A percentile compares a stretch with the other conserved stretches of the same genome.
phyloP scores from a whole-genome alignment of 495 filamentous ascomycete species.

The Hyaloscypha variabilis region DNA sequence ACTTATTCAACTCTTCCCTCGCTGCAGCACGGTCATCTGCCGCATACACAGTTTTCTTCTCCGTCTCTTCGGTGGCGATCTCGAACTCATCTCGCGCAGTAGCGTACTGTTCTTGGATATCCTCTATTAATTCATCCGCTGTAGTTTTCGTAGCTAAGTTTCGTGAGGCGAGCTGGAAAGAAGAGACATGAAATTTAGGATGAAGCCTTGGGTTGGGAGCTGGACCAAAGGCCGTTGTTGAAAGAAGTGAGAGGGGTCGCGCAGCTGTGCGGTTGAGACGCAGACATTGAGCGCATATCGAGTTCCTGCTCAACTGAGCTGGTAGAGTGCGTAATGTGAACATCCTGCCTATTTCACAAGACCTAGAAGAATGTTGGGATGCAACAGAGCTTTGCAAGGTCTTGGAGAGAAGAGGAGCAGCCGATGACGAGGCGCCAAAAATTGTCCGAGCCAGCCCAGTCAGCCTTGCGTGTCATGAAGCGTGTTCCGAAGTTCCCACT shows the following conservation, averaged over 20 bases:
- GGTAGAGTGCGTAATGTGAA: slow-evolving; percentile 16
- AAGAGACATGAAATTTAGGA: not conserved
- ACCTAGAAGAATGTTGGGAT: not conserved
- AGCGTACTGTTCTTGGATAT: slow-evolving; percentile 48
- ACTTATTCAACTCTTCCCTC: slow-evolving; percentile 48
- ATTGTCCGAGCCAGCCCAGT: not conserved
- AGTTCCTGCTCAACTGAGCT: slow-evolving; percentile 11
- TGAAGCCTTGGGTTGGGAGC: not conserved
- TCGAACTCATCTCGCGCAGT: slow-evolving; percentile 58
- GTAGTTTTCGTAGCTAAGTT: slow-evolving; percentile 26
- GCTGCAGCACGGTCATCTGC: slow-evolving; percentile 55
- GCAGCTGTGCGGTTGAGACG: slow-evolving; percentile 7
- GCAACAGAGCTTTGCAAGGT: not conserved
- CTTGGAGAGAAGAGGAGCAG: not conserved
- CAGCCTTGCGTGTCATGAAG: not conserved
- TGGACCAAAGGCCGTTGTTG: not conserved
- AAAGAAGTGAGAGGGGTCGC: not conserved
- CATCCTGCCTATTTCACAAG: slow-evolving; percentile 7
- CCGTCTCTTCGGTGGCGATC: slow-evolving; percentile 58
- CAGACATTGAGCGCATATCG: slow-evolving; percentile 18
- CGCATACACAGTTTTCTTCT: slow-evolving; percentile 56
- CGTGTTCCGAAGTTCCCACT: not conserved
- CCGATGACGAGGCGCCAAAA: not conserved
- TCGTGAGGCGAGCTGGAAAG: not conserved
- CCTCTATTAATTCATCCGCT: slow-evolving; percentile 45